phyloP scores from a whole-genome alignment of 495 filamentous ascomycete species.

The Parmelia sp. region DNA sequence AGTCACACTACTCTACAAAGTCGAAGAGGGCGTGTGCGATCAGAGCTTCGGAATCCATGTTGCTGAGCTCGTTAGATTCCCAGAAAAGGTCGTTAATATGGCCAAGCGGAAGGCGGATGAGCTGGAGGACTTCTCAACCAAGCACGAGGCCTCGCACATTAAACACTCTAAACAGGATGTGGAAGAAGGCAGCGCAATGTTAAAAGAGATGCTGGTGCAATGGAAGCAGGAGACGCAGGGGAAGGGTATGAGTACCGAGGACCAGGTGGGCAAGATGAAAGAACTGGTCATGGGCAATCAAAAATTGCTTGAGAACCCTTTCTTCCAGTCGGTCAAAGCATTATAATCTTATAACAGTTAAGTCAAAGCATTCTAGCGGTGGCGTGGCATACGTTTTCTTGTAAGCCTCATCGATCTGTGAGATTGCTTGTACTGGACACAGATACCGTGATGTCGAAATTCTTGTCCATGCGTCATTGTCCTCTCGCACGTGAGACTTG shows the following conservation, averaged over 20 bases:
- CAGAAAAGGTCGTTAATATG: constrained; percentile 96
- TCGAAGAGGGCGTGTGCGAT: constrained; percentile 90
- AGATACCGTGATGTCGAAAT: not conserved
- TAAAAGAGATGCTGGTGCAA: constrained; percentile 76
- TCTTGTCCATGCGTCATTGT: not conserved
- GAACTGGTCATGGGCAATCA: constrained; percentile 68
- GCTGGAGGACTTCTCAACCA: constrained; percentile 82
- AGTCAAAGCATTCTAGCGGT: constrained; percentile 7
- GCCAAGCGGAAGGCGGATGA: constrained; percentile 97
- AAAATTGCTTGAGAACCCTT: constrained; percentile 71
- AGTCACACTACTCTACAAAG: constrained; percentile 94
- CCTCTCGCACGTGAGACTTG: not conserved
- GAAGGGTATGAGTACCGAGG: constrained; percentile 59
- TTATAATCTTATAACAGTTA: constrained; percentile 43
- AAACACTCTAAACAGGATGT: constrained; percentile 77
- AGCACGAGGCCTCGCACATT: constrained; percentile 52
- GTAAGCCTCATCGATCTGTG: not conserved
- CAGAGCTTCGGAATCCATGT: constrained; percentile 98
- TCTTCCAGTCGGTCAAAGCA: constrained; percentile 81
- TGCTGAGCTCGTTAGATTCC: constrained; percentile 96
- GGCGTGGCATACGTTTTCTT: not conserved
- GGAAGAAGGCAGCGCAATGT: constrained; percentile 76
- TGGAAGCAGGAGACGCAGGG: constrained; percentile 82
- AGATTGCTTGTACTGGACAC: not conserved
- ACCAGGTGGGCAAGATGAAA: constrained; percentile 73